phyloP scores from a whole-genome alignment of 352 stramenopile species.

The Phytophthora kernoviae region DNA sequence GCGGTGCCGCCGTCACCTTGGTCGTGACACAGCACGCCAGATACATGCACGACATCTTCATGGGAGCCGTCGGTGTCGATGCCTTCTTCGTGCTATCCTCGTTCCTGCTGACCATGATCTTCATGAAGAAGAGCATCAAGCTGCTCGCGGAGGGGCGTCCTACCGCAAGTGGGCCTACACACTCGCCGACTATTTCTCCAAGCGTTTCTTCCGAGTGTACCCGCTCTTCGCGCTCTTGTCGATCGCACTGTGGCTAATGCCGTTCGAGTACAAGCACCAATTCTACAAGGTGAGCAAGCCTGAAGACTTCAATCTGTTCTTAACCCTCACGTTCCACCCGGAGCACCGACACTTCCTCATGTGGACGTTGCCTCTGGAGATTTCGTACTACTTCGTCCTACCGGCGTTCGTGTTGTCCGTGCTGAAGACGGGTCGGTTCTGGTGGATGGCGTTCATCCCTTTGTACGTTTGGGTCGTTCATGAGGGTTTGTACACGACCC shows the following conservation, averaged over 20 bases:
- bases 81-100: background rate
- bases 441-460: slow-evolving; percentile 20
- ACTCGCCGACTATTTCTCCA: background rate
- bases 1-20: slow-evolving; percentile 10
- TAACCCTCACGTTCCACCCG: background rate
- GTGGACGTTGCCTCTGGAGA: background rate
- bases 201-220: background rate
- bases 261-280: slow-evolving; percentile 2
- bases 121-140: slow-evolving; percentile 3
- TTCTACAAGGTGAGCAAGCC: background rate
- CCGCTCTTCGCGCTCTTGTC: background rate
- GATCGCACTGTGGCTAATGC: background rate
- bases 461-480: slow-evolving; percentile 14
- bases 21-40: background rate
- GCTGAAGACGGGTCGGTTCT: slow-evolving; percentile 6
- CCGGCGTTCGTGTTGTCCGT: background rate
- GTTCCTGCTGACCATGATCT: slow-evolving; percentile 1
- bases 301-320: background rate
- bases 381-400: background rate
- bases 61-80: background rate
- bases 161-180: background rate
- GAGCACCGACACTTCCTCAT: slow-evolving; percentile 2
- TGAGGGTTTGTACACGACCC: slow-evolving; percentile 1
- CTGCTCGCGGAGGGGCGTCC: background rate
- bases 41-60: slow-evolving; percentile 2